phyloP scores from a whole-genome alignment of 768 basidiomycete genomes.

The Gyrodon lividus region DNA sequence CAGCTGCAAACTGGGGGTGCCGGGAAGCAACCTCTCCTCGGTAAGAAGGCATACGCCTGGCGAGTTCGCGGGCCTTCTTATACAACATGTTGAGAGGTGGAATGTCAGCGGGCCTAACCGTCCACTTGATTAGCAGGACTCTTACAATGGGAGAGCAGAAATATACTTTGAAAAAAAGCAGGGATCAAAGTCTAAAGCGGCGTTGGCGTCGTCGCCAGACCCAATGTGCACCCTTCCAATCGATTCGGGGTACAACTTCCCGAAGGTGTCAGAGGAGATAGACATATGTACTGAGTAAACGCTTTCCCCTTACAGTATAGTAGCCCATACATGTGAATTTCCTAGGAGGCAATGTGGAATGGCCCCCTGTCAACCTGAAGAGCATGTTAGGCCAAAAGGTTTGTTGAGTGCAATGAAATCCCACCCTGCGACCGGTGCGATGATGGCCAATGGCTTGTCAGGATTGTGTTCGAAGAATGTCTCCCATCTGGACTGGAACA shows the following conservation, averaged over 20 bases:
- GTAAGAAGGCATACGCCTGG: slow-evolving; percentile 47
- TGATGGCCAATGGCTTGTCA: slow-evolving; percentile 55
- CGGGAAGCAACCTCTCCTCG: slow-evolving; percentile 16
- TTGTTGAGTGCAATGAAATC: slow-evolving; percentile 1
- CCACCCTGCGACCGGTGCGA: slow-evolving; percentile 43
- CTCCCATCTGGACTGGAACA: slow-evolving; percentile 50
- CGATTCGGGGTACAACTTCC: slow-evolving; percentile 44
- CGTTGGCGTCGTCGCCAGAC: slow-evolving; percentile 40
- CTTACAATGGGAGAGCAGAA: neutral
- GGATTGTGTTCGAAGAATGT: slow-evolving; percentile 46
- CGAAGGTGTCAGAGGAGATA: neutral
- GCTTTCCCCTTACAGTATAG: slow-evolving; percentile 30
- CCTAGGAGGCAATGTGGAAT: slow-evolving; percentile 10
- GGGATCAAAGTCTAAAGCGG: slow-evolving; percentile 44
- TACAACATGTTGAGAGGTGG: slow-evolving; percentile 49
- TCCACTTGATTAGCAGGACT: neutral
- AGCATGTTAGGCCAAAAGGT: neutral
- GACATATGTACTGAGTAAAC: neutral
- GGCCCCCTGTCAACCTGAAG: slow-evolving; percentile 27
- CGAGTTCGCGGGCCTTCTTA: slow-evolving; percentile 53
- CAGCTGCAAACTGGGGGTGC: slow-evolving; percentile 31
- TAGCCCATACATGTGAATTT: slow-evolving; percentile 31
- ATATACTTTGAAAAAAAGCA: slow-evolving; percentile 45
- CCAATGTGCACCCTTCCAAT: slow-evolving; percentile 49
- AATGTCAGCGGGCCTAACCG: slow-evolving; percentile 36